phyloP scores from a whole-genome alignment of 1,284 basidiomycete species.

The Pseudozyma flocculosa region DNA sequence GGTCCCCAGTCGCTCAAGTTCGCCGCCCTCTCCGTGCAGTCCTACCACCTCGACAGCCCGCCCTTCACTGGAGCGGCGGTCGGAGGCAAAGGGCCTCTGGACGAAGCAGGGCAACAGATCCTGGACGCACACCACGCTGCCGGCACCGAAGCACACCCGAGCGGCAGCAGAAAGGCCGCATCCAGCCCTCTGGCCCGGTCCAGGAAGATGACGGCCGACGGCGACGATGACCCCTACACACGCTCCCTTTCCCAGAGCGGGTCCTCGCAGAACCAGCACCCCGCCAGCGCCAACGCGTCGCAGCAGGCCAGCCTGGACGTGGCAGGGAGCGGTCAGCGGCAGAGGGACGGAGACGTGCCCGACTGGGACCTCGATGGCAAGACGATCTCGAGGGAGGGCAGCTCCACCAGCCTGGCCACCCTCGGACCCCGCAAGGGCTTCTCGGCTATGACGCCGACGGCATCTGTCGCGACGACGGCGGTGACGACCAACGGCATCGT shows the following conservation, averaged over 20 bases:
- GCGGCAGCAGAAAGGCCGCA: slow-evolving; percentile 2
- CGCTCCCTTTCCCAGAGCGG: slow-evolving; percentile 24
- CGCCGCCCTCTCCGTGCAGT: slow-evolving; percentile 51
- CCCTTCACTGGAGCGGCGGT: slow-evolving; percentile 55
- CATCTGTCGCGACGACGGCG: no score
- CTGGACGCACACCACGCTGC: slow-evolving; percentile 7
- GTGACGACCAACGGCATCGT: no score
- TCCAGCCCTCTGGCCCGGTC: slow-evolving; percentile 18
- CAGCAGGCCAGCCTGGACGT: background rate
- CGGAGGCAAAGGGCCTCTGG: slow-evolving; percentile 38
- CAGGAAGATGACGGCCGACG: background rate
- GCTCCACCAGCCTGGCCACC: slow-evolving; percentile 26
- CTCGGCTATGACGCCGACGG: background rate
- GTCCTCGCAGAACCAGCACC: slow-evolving; percentile 4
- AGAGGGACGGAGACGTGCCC: slow-evolving; percentile 41
- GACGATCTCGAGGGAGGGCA: slow-evolving; percentile 15
- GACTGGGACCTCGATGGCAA: slow-evolving; percentile 34
- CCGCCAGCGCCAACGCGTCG: no score
- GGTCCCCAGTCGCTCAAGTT: slow-evolving; percentile 49
- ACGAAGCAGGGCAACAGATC: slow-evolving; percentile 26
- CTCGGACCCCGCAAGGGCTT: background rate
- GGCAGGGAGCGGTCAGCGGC: background rate
- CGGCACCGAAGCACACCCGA: background rate
- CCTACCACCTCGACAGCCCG: slow-evolving; percentile 55
- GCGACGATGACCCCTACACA: slow-evolving; percentile 23